Evolutionary conservation across 192 early-diverging fungal genomes (phyloP), one percentile per base, ranked within the genome.

Genomic region (Backusella macrospora): DNA sequence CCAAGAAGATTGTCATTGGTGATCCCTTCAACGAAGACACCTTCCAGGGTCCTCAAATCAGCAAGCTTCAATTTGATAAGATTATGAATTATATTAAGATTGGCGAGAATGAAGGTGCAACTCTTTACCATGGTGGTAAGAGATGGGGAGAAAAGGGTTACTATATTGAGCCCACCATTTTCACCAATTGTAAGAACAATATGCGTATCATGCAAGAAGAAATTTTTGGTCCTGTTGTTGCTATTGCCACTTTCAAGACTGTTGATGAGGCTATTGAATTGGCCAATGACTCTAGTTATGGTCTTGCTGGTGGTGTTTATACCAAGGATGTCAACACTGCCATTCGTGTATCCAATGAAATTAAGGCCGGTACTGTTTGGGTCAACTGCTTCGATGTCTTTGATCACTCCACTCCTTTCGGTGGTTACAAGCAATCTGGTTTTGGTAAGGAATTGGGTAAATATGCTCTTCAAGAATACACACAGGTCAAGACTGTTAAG

Each of bases 171-270:
- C 93, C 93, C 3, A 94, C 92, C 23, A 82, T 95, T 39, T 90
- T 95, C 55, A 89, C 88, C 12, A 82, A 83, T 75, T 89, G 78
- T 29, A 73, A 76, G 0, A 78, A 82, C 8, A 52, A 64, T 18
- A 76, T 75, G 38, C 74, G 86, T 9, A 77, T 80, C 23, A 86
- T 84, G 71, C 89, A 90, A 49, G 92, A 95, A 77, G 92, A 95
- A 74, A 93, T 93, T 29, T 95, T 95, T 85, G 92, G 92, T 18
- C 93, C 92, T n/a, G 93, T 95, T 13, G 90, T 93, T 23, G 86
- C 86, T 23, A 80, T 95, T 23, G 76, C 83, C 63, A 84, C 90
- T 0, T 95, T 95, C 65, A 84, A 90, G 47, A 92, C 88, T 6
- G 89, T 92, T 73, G 90, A 90, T 9, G 90, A 95, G 63, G 94